Evolutionary conservation across 768 basidiomycete species (phyloP), one percentile per base, ranked within the genome.

Genomic region (Antrodiella citrinella): DNA sequence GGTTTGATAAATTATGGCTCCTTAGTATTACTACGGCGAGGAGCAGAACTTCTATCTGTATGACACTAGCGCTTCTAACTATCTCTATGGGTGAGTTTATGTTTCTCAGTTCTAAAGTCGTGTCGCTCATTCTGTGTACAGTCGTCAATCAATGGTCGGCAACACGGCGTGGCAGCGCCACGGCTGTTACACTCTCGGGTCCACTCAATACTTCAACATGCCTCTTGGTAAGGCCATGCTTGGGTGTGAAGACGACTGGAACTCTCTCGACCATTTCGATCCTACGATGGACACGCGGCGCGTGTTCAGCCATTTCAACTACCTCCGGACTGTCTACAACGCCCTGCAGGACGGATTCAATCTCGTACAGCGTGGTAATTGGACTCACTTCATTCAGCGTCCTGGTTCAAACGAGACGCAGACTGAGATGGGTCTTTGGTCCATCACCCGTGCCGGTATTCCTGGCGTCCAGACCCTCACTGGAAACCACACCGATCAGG

Each of bases 201-300:
- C 93, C 5, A 74, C 78, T 53, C 93, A 95, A 62, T 96, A 93
- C 69, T 96, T 86, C 75, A 92, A 95, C 67, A 88, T 94, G 80
- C 86, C 87, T 1, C 73, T 94, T 56, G 84, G 86, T 49, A 81
- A 80, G 58, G 69, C 87, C 2, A 63, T 91, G 25, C 70, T 91
- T 15, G 93, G 91, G 43, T 96, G 93, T 64, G 59, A 84, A 43
- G 91, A 95, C 61, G 82, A 88, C 57, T 93, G 88, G 90, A 94
- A 95, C 64, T 79, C 87, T 2, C 80, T 94, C 25, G 93, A 96
- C 59, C 93, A 96, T 64, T 95, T 95, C 63, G 93, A 96, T 65
- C 91, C 91, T 22, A 94, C 92, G 2, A 70, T 83, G 11, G 83
- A 88, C 59, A 75, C 76, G 35, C 80, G 86, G 35, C 83, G 91